phyloP scores from a whole-genome alignment of 352 stramenopile species.

The Phytophthora pluvialis region DNA sequence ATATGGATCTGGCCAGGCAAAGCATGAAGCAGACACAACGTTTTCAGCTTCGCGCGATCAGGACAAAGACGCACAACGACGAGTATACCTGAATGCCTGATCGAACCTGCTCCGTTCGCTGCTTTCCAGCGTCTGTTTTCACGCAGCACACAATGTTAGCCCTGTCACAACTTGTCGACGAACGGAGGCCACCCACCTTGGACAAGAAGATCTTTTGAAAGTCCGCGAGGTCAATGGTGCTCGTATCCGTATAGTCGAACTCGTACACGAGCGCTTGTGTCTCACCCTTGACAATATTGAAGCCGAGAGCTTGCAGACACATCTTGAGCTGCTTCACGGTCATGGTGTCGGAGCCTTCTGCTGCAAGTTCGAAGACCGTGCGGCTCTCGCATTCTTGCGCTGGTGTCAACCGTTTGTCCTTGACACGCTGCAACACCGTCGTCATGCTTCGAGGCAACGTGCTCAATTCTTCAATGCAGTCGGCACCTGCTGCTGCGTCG shows the following conservation, averaged over 20 bases:
- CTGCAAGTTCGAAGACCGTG: slow-evolving; percentile 30
- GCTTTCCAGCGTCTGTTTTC: slow-evolving; percentile 29
- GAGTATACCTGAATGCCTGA: slow-evolving; percentile 41
- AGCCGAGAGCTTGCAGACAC: slow-evolving; percentile 43
- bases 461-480: not conserved
- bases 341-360: slow-evolving; percentile 29
- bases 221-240: slow-evolving; percentile 39
- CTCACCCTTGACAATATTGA: slow-evolving; percentile 29
- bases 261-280: slow-evolving; percentile 47
- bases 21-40: slow-evolving; percentile 1
- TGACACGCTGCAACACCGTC: slow-evolving; percentile 32
- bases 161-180: not conserved
- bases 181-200: slow-evolving; percentile 30
- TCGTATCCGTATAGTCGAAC: slow-evolving; percentile 49
- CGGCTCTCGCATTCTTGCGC: slow-evolving; percentile 37
- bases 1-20: slow-evolving; percentile 22
- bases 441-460: slow-evolving; percentile 1
- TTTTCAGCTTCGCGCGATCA: not conserved
- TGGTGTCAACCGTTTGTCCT: slow-evolving; percentile 34
- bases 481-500: not conserved
- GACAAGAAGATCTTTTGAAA: slow-evolving; percentile 54
- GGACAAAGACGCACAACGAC: not conserved
- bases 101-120: slow-evolving; percentile 32
- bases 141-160: not conserved
- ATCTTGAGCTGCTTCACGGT: slow-evolving; percentile 37